Conservation (phyloP, 441 rosid species). For the Syzygium malaccense region DNA sequence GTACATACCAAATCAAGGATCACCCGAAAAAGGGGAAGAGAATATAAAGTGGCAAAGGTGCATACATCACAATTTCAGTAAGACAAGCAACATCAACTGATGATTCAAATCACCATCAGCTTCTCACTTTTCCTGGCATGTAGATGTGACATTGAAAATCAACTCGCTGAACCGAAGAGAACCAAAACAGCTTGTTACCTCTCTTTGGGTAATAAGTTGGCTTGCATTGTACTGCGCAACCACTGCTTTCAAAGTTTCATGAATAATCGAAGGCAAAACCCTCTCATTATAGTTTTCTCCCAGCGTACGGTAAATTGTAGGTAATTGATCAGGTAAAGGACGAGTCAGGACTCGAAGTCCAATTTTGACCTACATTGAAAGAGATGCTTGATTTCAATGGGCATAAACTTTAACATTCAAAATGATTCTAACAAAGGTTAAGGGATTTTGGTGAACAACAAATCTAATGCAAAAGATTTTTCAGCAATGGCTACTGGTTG, state of each 20-base stretch:
- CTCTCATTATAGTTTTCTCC: slow-evolving; percentile 90
- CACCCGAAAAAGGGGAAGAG: background rate
- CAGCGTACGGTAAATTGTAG: slow-evolving; percentile 64
- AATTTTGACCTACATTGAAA: slow-evolving; percentile 58
- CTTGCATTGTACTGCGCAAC: slow-evolving; percentile 97
- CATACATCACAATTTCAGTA: background rate
- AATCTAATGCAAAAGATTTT: background rate
- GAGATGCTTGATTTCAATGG: background rate
- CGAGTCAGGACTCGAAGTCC: slow-evolving; percentile 96
- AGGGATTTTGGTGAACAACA: background rate
- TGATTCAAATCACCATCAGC: background rate
- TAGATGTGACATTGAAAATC: background rate
- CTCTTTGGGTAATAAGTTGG: slow-evolving; percentile 91
- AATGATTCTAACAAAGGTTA: background rate
- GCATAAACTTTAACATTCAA: background rate
- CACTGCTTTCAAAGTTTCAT: slow-evolving; percentile 89
- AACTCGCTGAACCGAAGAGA: background rate
- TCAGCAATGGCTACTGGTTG: background rate
- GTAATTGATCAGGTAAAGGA: slow-evolving; percentile 59
- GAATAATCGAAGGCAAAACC: slow-evolving; percentile 81
- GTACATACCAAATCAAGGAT: background rate
- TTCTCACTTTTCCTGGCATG: background rate
- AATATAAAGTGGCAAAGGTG: background rate
- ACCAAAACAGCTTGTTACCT: slow-evolving; percentile 30
- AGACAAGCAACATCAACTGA: background rate